Evolutionary conservation across 176 grass and related monocot genomes (phyloP).

Genomic region (Musa schizocarpa): DNA sequence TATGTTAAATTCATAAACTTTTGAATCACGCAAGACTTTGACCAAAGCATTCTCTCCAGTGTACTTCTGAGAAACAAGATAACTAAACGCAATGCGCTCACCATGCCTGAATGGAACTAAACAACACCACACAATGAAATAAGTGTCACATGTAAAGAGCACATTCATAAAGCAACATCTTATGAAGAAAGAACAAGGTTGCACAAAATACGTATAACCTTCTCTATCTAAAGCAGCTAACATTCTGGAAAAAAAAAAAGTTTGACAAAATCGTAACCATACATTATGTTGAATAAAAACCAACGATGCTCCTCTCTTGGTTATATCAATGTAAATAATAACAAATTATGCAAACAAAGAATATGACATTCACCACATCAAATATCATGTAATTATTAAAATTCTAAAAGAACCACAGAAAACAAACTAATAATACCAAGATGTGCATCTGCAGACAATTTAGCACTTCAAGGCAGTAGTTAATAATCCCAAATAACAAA

Average conservation of each 20-base stretch:
- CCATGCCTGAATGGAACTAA: constrained; percentile 98
- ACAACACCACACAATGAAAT: constrained; percentile 13
- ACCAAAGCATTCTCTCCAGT: constrained; percentile 80
- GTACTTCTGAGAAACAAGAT: constrained; percentile 96
- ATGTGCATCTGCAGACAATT: not conserved
- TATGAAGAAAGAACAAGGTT: not conserved
- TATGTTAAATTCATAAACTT: constrained; percentile 77
- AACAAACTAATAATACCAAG: too few relatives aligned
- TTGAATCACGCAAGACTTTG: constrained; percentile 61
- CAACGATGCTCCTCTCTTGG: too few relatives aligned
- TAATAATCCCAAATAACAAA: not conserved
- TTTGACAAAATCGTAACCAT: too few relatives aligned
- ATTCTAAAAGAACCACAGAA: too few relatives aligned
- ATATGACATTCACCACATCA: too few relatives aligned
- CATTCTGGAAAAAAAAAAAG: too few relatives aligned
- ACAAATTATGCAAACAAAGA: too few relatives aligned
- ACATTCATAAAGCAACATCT: not conserved
- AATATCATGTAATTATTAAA: too few relatives aligned
- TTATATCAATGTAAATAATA: too few relatives aligned
- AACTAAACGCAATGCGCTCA: constrained; percentile 96
- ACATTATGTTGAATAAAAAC: too few relatives aligned
- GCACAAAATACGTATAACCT: too few relatives aligned
- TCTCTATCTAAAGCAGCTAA: too few relatives aligned
- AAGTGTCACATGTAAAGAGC: not conserved
- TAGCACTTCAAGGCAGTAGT: not conserved